These are phyloP conservation scores for Sanghuangporus sanghuang DNA, from an alignment of 1,284 basidiomycete genomes.

Conservation along the genomic window DNA sequence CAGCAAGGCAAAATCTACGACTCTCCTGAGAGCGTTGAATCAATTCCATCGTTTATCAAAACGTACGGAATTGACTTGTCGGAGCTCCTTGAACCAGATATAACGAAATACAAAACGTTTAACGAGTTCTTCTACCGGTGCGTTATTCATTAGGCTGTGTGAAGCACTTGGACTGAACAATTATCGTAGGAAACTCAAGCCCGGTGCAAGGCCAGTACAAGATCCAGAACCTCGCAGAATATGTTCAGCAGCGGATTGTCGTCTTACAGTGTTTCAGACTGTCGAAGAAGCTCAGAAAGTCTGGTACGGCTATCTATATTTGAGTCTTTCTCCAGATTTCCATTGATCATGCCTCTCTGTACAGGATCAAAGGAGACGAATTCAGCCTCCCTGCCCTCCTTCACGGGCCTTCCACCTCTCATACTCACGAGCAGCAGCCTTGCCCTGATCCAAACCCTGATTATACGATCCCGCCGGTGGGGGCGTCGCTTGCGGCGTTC, in stretches of 20 bases:
- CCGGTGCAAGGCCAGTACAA: conserved; percentile 62
- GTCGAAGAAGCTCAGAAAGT: conserved; percentile 59
- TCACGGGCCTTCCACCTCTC: conserved; percentile 17
- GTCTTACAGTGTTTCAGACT: conserved; percentile 64
- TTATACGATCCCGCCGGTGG: conserved; percentile 30
- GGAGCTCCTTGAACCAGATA: conserved; percentile 64
- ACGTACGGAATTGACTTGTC: conserved; percentile 61
- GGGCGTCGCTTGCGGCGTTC: conserved; percentile 60
- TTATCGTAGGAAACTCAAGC: conserved; percentile 47
- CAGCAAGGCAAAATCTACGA: conserved; percentile 55
- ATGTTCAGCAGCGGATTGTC: conserved; percentile 70
- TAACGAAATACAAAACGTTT: conserved; percentile 62
- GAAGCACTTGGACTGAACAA: not conserved
- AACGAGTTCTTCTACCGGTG: conserved; percentile 77
- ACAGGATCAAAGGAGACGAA: conserved; percentile 69
- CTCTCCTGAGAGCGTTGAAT: conserved; percentile 45
- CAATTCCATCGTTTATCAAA: conserved; percentile 69
- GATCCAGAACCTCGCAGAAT: conserved; percentile 50
- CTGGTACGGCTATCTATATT: conserved; percentile 41
- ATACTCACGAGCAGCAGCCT: not conserved
- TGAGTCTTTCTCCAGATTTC: not conserved
- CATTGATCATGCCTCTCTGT: not conserved
- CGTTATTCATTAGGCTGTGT: not conserved
- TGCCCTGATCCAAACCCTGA: conserved; percentile 1
- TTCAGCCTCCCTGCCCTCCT: conserved; percentile 67